Evolutionary conservation across 257 asterid genomes (phyloP).

Genomic region (Nicotiana benthamiana): DNA sequence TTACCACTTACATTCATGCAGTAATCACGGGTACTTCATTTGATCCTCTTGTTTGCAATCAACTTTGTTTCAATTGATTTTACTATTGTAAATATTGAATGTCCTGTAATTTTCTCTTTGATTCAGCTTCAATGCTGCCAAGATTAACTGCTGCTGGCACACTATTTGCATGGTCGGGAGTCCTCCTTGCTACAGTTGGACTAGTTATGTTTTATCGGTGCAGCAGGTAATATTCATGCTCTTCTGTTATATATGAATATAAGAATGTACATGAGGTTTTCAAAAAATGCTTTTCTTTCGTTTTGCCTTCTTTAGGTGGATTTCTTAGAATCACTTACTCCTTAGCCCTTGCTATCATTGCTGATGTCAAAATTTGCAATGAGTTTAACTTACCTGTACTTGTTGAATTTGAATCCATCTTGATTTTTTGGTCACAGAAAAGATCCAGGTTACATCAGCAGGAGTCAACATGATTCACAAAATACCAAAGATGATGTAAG

Average conservation of each 20-base stretch:
- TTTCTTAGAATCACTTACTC: neutral
- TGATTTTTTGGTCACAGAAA: slow-evolving; percentile 49
- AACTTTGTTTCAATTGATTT: neutral
- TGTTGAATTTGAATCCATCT: slow-evolving; percentile 8
- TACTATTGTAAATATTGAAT: neutral
- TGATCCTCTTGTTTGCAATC: neutral
- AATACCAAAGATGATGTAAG: slow-evolving; percentile 88
- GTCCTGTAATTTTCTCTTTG: slow-evolving; percentile 8
- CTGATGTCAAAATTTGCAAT: neutral
- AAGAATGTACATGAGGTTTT: neutral
- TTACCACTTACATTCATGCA: slow-evolving; percentile 59
- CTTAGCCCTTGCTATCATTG: neutral
- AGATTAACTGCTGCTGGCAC: slow-evolving; percentile 78
- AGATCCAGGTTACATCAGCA: slow-evolving; percentile 88
- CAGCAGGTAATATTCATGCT: slow-evolving; percentile 59
- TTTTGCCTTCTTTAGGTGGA: neutral
- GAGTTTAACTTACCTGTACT: neutral
- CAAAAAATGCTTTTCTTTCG: neutral
- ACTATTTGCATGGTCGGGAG: slow-evolving; percentile 93
- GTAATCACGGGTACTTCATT: slow-evolving; percentile 62
- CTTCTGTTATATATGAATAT: neutral
- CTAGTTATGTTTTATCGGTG: slow-evolving; percentile 72
- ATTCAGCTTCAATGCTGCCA: slow-evolving; percentile 80
- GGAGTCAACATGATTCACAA: slow-evolving; percentile 49
- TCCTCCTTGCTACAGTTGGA: slow-evolving; percentile 65